phyloP scores from a whole-genome alignment of 1,284 basidiomycete species.

The Microbotryum saponariae region DNA sequence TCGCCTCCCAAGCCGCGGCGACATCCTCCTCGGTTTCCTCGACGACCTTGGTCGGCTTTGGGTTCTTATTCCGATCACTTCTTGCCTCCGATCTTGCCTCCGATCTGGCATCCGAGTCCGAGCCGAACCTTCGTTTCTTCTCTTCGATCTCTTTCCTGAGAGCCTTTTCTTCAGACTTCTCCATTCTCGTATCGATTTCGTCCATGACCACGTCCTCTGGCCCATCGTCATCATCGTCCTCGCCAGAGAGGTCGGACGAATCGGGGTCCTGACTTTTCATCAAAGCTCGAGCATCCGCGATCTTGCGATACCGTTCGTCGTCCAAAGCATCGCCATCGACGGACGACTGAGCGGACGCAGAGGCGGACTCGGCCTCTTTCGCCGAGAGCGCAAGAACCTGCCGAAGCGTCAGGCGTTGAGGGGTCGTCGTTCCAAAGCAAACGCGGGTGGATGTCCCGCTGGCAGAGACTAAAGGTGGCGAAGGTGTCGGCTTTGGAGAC shows the following conservation, averaged over 20 bases:
- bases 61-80: background rate
- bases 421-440: background rate
- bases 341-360: background rate
- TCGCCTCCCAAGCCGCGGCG: slow-evolving; percentile 16
- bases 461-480: background rate
- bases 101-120: background rate
- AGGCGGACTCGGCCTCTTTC: slow-evolving; percentile 9
- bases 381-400: slow-evolving; percentile 26
- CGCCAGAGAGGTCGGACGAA: background rate
- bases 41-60: background rate
- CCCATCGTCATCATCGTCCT: background rate
- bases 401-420: slow-evolving; percentile 16
- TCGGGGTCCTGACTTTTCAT: slow-evolving; percentile 1
- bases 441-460: background rate
- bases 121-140: background rate
- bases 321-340: too few relatives aligned
- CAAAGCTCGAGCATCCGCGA: background rate
- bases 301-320: too few relatives aligned
- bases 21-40: slow-evolving; percentile 7
- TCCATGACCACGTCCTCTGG: slow-evolving; percentile 6
- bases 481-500: background rate
- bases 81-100: background rate
- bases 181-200: slow-evolving; percentile 15
- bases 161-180: slow-evolving; percentile 26
- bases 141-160: slow-evolving; percentile 27